Base-by-base conservation (phyloP, 306 rosid species). In the Malus asiatica region DNA sequence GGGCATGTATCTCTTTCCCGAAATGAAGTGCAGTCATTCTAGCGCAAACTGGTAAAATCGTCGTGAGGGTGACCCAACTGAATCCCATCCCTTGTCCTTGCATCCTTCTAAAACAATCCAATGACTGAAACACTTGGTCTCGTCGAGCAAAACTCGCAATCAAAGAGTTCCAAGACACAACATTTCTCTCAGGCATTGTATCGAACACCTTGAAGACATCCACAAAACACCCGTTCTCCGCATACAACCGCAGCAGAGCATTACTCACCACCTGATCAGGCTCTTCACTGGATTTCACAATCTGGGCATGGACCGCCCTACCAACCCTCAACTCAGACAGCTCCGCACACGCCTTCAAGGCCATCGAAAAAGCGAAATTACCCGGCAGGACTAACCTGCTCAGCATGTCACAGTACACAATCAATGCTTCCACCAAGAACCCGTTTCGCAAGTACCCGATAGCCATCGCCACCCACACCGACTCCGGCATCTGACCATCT, bases 1-100 rank as follows among this genome's bases (percentile, higher is more conserved):
- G 91, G 13, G 85, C 82, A 72, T 87, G 94, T 57, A 89, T 86
- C 82, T 87, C 94, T 79, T 82, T 89, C 27, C 94, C 91, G 67
- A 83, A 72, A 22, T 66, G 69, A 20, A 89, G 87, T 22, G 83
- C 80, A n/a, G 92, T 90, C 52, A 81, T 10, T 81, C 80, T 85
- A 72, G 82, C 83, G 66, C 90, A 88, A 20, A 77, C 40, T 0
- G 89, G 80, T 53, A 90, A 81, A 33, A 86, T 70, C 3, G 86
- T 84, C 0, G 92, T 87, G 16, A 90, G 89, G 11, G 89, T 90
- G 32, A 87, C 78, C 89, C 92, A 90, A 76, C 85, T 81, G 81
- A 88, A 90, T 44, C 84, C 81, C 48, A 81, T 74, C 30, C 83
- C 84, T 74, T 84, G 83, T 69, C 74, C 59, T 61, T 83, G 92